phyloP scores from a whole-genome alignment of 371 early-diverging fungal species.

The Smittium mucronatum region DNA sequence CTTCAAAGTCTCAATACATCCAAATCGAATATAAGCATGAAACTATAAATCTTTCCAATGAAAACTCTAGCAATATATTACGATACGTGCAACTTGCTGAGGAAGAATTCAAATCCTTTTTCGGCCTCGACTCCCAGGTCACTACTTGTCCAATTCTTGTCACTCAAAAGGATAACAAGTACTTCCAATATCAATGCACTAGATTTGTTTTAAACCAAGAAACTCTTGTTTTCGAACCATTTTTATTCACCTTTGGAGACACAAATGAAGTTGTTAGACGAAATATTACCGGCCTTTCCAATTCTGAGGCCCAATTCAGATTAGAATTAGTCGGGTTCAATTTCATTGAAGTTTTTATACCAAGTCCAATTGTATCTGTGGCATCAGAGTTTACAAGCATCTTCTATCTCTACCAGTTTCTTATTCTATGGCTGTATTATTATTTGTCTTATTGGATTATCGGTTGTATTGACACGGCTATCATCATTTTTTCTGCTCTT shows the following conservation, averaged over 20 bases:
- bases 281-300: conserved; percentile 38
- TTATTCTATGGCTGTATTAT: conserved; percentile 60
- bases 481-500: conserved; percentile 53
- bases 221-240: conserved; percentile 41
- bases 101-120: conserved; percentile 12
- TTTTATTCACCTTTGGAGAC: conserved; percentile 41
- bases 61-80: conserved; percentile 23
- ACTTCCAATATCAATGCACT: conserved; percentile 65
- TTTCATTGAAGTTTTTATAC: conserved; percentile 49
- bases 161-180: conserved; percentile 39
- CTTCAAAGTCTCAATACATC: conserved; percentile 42
- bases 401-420: conserved; percentile 68
- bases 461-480: conserved; percentile 54
- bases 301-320: conserved; percentile 41
- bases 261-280: conserved; percentile 37
- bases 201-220: conserved; percentile 45
- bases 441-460: conserved; percentile 62
- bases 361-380: conserved; percentile 38
- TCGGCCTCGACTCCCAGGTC: conserved; percentile 32
- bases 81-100: conserved; percentile 13
- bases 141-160: conserved; percentile 28
- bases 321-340: conserved; percentile 55
- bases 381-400: conserved; percentile 51
- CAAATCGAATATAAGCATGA: conserved; percentile 47
- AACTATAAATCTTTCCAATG: conserved; percentile 36